These are phyloP conservation scores for Pythium periplocum DNA, from an alignment of 352 stramenopile species.

Conservation along the genomic window DNA sequence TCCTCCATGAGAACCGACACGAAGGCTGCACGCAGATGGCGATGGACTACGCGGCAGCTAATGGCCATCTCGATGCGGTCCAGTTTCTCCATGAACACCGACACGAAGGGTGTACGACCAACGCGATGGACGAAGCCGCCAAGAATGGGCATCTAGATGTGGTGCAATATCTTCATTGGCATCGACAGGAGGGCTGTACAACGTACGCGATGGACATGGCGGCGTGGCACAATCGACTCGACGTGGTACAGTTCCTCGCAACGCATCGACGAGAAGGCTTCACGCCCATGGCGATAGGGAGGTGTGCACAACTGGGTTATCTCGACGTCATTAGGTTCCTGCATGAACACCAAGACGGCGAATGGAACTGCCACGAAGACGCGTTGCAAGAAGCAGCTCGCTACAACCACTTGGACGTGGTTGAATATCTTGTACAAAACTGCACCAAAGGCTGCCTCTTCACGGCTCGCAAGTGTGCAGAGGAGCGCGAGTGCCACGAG, in stretches of 20 bases:
- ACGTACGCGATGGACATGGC: slow-evolving; percentile 5
- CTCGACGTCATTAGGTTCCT: slow-evolving; percentile 1
- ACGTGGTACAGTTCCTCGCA: slow-evolving; percentile 2
- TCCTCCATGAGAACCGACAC: slow-evolving; percentile 3
- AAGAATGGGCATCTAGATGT: slow-evolving; percentile 5
- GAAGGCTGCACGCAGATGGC: slow-evolving; percentile 4
- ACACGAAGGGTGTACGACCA: slow-evolving; percentile 3
- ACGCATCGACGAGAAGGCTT: slow-evolving; percentile 5
- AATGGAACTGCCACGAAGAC: slow-evolving; percentile 5
- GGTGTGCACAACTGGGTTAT: neutral
- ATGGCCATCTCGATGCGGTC: slow-evolving; percentile 3
- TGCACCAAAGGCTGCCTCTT: slow-evolving; percentile 7
- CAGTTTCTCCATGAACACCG: slow-evolving; percentile 5
- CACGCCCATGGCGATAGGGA: slow-evolving; percentile 2
- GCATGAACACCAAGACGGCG: neutral
- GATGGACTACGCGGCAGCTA: slow-evolving; percentile 3
- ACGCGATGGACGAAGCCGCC: slow-evolving; percentile 5
- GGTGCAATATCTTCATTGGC: slow-evolving; percentile 1
- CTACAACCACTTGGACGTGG: neutral
- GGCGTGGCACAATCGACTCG: neutral
- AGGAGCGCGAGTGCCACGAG: neutral
- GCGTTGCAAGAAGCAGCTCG: slow-evolving; percentile 1
- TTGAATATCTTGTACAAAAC: slow-evolving; percentile 1
- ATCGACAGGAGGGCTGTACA: slow-evolving; percentile 4
- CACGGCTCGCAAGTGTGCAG: slow-evolving; percentile 1